Base-by-base conservation (phyloP, 1,284 basidiomycete genomes). In the Puccinia polysora region DNA sequence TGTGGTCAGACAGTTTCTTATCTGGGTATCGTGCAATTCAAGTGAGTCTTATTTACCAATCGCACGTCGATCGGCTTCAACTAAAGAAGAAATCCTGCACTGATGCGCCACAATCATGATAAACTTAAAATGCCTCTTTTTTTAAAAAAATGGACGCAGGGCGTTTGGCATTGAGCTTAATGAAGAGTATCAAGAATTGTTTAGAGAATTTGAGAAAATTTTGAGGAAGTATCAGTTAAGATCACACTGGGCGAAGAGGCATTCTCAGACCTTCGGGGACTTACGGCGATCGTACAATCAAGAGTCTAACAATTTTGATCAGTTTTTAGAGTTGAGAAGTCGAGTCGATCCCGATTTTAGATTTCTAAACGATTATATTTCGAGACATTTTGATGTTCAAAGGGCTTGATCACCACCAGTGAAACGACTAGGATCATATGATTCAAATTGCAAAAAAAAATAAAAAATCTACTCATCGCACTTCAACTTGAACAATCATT, bases 201-300 rank as follows among this genome's bases (percentile, higher is more conserved):
- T 97, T 80, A 81, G 83, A 60, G 84, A 83, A 34, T 98, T 94
- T 79, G 91, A 95, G 78, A 78, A 81, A 18, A 88, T 96, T 76
- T 80, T 95, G 23, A 28, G 84, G 38, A 83, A 84, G 45, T 86
- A 93, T 80, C 84, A 85, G 58, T 94, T 93, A 7, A 85, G 91
- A 69, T 93, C 95, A 2, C 95, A 98, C 82, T 98, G 95, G 95
- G 96, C 94, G 0, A 98, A 98, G 81, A 86, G 91, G 25, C 95
- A 98, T 80, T 82, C 82, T 25, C 84, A 93, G 65, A 83, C 84
- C 53, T 89, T 89, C 0, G 83, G 84, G 52, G 82, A 83, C 55
- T 83, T 97, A 69, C 84, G 85, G 70, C 78, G 79, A 74, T 81
- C 90, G 30, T 98, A 97, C 36, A 40, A 40, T 15, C 30, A 36